Percentiles rank a stretch among this genome's conserved stretches.
phyloP scores from a whole-genome alignment of 83 land plant genomes.

The Picea abies region DNA sequence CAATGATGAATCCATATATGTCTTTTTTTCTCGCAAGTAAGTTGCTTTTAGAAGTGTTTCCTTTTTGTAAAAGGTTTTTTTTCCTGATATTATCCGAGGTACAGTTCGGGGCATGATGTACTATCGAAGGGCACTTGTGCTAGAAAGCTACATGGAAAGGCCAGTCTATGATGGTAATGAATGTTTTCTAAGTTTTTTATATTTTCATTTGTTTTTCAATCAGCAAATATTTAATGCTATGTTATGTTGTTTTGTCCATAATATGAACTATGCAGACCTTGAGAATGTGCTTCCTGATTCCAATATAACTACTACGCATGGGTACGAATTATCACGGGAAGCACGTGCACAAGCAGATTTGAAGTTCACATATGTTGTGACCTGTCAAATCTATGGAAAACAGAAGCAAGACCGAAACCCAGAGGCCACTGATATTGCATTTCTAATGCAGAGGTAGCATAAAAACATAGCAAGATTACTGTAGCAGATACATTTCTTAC shows the following conservation, averaged over 20 bases:
- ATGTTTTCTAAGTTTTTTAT: not conserved
- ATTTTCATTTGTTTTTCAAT: constrained; percentile 1
- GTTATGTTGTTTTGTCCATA: not conserved
- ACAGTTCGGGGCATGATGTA: constrained; percentile 99
- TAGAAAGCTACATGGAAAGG: constrained; percentile 82
- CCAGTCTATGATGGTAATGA: constrained; percentile 46
- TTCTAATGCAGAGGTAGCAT: constrained; percentile 80
- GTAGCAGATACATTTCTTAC: not conserved
- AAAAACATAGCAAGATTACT: not conserved
- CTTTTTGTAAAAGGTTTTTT: not conserved
- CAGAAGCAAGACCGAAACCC: constrained; percentile 83
- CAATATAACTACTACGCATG: constrained; percentile 39
- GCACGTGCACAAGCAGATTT: constrained; percentile 87
- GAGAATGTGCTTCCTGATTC: constrained; percentile 31
- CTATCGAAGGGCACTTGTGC: constrained; percentile 89
- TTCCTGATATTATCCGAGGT: constrained; percentile 10
- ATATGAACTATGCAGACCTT: constrained; percentile 28
- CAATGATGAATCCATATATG: not conserved
- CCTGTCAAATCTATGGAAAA: constrained; percentile 97
- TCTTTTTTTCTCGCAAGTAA: not conserved
- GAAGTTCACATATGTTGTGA: constrained; percentile 92
- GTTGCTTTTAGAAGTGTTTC: not conserved
- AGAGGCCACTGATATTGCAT: constrained; percentile 88
- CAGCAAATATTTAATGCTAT: not conserved
- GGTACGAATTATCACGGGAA: constrained; percentile 66